phyloP scores from a whole-genome alignment of 2,329 filamentous ascomycete genomes.

The Lojkania enalia region DNA sequence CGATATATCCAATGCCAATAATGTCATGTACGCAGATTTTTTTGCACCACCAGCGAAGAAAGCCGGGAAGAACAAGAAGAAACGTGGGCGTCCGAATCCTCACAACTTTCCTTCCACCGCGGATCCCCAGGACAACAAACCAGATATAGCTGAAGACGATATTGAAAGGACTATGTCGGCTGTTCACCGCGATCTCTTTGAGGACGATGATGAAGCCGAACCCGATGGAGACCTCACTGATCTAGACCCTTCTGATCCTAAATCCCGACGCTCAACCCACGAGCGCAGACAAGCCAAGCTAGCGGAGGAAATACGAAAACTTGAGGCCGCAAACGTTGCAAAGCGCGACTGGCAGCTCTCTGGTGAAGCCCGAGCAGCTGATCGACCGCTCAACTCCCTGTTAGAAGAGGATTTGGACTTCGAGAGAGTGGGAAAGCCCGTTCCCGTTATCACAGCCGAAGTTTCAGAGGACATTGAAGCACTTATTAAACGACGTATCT shows the following conservation, averaged over 20 bases:
- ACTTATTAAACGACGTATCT: constrained; percentile 89
- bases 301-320: constrained; percentile 83
- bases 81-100: constrained; percentile 59
- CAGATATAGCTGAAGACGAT: constrained; percentile 58
- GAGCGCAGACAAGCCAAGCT: constrained; percentile 85
- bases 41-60: constrained; percentile 85
- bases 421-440: constrained; percentile 90
- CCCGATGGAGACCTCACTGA: constrained; percentile 61
- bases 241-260: constrained; percentile 68
- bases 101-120: constrained; percentile 48
- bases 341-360: constrained; percentile 89
- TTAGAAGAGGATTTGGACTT: constrained; percentile 96
- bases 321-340: constrained; percentile 86
- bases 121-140: constrained; percentile 47
- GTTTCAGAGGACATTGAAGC: constrained; percentile 89
- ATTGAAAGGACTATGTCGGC: constrained; percentile 82
- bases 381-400: constrained; percentile 86
- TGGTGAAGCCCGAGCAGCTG: constrained; percentile 81
- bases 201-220: constrained; percentile 65
- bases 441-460: constrained; percentile 90
- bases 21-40: constrained; percentile 89
- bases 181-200: constrained; percentile 87
- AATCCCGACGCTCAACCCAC: constrained; percentile 78
- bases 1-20: constrained; percentile 75
- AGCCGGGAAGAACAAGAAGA: constrained; percentile 61